Conservation (phyloP, 208 protist species). For the Wallacemonas collosoma region DNA sequence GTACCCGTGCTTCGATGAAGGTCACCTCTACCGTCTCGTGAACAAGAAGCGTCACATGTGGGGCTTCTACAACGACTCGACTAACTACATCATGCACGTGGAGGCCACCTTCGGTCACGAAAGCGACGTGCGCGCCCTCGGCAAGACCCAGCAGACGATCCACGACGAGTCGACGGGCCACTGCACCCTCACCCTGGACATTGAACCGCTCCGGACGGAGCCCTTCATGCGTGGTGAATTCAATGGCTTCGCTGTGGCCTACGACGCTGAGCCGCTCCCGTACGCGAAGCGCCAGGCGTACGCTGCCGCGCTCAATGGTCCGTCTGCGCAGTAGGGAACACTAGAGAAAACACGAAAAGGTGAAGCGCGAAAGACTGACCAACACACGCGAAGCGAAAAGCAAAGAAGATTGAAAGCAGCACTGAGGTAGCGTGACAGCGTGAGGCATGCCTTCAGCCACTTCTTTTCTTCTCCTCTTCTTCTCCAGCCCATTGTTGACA, state of each 20-base stretch:
- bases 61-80: slow-evolving; percentile 85
- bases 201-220: slow-evolving; percentile 58
- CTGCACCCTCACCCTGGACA: slow-evolving; percentile 41
- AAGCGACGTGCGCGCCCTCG: slow-evolving; percentile 49
- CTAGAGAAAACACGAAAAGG: too few species aligned
- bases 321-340: neutral
- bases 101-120: slow-evolving; percentile 64
- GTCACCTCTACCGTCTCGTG: slow-evolving; percentile 79
- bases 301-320: neutral
- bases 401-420: too few species aligned
- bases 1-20: slow-evolving; percentile 70
- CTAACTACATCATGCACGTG: slow-evolving; percentile 61
- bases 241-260: slow-evolving; percentile 59
- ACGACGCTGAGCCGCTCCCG: slow-evolving; percentile 44
- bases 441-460: neutral
- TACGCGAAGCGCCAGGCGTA: slow-evolving; percentile 19
- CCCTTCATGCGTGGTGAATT: slow-evolving; percentile 80
- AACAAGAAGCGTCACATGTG: slow-evolving; percentile 53
- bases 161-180: slow-evolving; percentile 45
- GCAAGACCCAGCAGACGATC: slow-evolving; percentile 33
- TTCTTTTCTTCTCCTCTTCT: neutral
- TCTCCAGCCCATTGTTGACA: slow-evolving; percentile 1
- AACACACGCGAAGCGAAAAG: neutral
- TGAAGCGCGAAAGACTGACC: neutral
- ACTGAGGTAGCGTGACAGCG: neutral